Evolutionary conservation across 2,329 filamentous ascomycete species (phyloP).

Genomic region (Colletotrichum tropicale): DNA sequence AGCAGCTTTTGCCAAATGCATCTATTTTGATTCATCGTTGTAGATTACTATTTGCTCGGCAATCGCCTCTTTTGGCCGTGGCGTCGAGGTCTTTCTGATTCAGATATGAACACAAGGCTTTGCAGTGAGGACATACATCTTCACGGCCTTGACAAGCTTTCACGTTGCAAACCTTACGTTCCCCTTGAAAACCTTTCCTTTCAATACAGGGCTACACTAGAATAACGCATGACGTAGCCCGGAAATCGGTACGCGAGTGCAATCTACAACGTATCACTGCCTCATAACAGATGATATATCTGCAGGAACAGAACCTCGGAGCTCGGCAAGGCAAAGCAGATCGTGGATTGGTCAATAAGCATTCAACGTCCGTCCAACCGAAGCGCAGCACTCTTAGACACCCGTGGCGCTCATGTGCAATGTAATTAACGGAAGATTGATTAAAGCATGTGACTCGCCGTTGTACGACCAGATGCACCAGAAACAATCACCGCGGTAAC

Average conservation of each 20-base stretch:
- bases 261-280: not conserved
- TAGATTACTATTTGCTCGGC: not conserved
- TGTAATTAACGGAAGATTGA: not conserved
- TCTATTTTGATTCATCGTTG: not conserved
- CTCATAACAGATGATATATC: not conserved
- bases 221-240: not conserved
- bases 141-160: not conserved
- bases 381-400: not conserved
- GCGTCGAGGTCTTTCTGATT: too few species aligned
- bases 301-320: not conserved
- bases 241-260: not conserved
- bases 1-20: not conserved
- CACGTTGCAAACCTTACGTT: not conserved
- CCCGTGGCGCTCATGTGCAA: not conserved
- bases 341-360: not conserved
- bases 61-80: too few species aligned
- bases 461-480: not conserved
- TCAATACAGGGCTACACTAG: not conserved
- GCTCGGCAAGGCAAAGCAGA: not conserved
- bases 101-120: not conserved
- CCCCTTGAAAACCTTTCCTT: rapidly evolving
- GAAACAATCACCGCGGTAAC: not conserved
- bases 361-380: not conserved
- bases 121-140: rapidly evolving
- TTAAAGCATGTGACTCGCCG: not conserved